Evolutionary conservation across 169 alveolate genomes (phyloP).

Genomic region (Plasmodium vivax): DNA sequence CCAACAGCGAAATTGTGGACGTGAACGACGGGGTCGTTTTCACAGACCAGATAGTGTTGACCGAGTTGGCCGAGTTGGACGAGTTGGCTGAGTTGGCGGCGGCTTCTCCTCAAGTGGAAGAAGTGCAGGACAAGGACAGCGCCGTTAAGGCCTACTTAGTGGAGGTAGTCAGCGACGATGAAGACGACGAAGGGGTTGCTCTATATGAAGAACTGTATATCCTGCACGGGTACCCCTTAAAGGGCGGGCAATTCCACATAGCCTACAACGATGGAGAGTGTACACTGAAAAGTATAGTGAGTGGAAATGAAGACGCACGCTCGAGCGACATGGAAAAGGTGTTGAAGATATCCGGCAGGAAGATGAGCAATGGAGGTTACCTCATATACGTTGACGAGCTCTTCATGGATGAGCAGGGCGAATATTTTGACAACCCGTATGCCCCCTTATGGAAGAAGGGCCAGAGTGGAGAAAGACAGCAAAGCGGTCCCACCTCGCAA

Average conservation of each 20-base stretch:
- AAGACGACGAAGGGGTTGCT: neutral
- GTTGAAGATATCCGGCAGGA: neutral
- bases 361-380: neutral
- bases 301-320: neutral
- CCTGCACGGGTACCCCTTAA: neutral
- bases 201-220: neutral
- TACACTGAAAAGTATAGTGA: neutral
- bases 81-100: neutral
- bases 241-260: conserved; percentile 3
- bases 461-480: neutral
- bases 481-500: neutral
- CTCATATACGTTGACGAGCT: neutral
- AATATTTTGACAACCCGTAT: neutral
- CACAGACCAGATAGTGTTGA: neutral
- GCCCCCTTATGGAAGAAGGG: neutral
- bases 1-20: neutral
- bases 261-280: neutral
- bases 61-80: neutral
- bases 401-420: neutral
- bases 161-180: neutral
- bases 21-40: neutral
- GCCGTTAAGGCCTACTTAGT: neutral
- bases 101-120: neutral
- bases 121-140: neutral
- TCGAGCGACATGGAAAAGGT: conserved; percentile 5